Base-by-base conservation (phyloP, 2,329 filamentous ascomycete species). In the Verticillium nonalfalfae region DNA sequence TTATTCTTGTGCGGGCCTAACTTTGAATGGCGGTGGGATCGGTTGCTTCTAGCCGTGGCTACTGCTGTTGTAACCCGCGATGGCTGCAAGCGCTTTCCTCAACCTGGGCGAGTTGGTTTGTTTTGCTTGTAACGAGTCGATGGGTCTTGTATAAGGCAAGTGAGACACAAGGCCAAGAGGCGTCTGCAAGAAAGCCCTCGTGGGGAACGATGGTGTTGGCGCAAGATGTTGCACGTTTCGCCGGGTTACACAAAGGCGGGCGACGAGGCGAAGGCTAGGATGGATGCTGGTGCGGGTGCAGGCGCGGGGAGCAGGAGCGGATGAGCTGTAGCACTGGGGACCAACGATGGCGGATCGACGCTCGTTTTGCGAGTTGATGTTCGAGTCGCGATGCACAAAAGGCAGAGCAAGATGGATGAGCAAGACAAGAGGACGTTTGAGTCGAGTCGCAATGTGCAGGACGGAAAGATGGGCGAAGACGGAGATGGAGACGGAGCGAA, bases 301-400 rank as follows among this genome's bases (percentile, higher is more conserved):
- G 39, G 61, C 56, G 50, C 34, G 58, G 60, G 60, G 59, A 64
- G 63, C 58, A 60, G 59, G 58, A 59, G 57, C 58, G 36, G 35
- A 59, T 35, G 55, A 64, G 60, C 59, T 59, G 39, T 38, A 33
- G 18, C 31, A 56, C 26, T 9, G 54, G 45, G 38, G n/a, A 34
- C 15, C 31, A 34, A 11, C 50, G 38, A 1, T 21, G 63, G 64
- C 68, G 68, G 66, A 63, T 66, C 66, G 72, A 74, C 74, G 74
- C 74, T 75, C 75, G 72, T 72, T 60, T 68, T 67, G 40, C 64
- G 57, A 26, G 54, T 56, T 45, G 59, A 38, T 57, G 56, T 39
- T 13, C 36, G 18, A 21, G n/a, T 57, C 7, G 26, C 34, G 36
- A 7, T 50, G 31, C 55, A 26, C 9, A n/a, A 9, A 18, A 21